These are phyloP conservation scores for Abortiporus biennis DNA, from an alignment of 1,284 basidiomycete genomes.

Conservation along the genomic window DNA sequence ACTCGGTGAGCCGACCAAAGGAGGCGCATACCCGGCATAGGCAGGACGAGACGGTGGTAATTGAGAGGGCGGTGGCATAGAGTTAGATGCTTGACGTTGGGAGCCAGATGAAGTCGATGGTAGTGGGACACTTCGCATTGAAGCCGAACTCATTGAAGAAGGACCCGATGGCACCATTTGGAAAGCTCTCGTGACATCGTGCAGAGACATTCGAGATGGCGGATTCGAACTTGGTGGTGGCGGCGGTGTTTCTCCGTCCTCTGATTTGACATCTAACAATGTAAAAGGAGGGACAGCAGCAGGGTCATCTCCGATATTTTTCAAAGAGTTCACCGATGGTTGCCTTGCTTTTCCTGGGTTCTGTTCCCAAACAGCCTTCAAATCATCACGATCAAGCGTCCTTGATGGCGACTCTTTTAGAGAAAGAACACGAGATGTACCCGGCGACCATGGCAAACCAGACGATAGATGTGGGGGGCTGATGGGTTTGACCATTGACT, in stretches of 20 bases:
- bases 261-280: constrained; percentile 74
- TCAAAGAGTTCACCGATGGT: constrained; percentile 68
- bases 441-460: constrained; percentile 47
- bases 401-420: constrained; percentile 61
- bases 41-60: constrained; percentile 41
- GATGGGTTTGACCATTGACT: constrained; percentile 24
- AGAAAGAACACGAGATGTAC: constrained; percentile 45
- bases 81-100: constrained; percentile 27
- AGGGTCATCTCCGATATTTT: constrained; percentile 73
- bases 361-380: constrained; percentile 82
- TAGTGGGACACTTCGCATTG: constrained; percentile 42
- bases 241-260: constrained; percentile 73
- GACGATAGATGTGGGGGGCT: constrained; percentile 44
- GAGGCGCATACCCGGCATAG: constrained; percentile 55
- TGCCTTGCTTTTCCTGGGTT: constrained; percentile 57
- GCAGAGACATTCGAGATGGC: constrained; percentile 69
- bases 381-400: constrained; percentile 68
- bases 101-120: constrained; percentile 34
- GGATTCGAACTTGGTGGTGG: constrained; percentile 52
- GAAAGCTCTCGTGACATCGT: constrained; percentile 77
- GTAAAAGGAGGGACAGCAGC: constrained; percentile 63
- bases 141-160: constrained; percentile 35
- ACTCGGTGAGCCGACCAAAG: constrained; percentile 62
- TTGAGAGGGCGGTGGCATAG: constrained; percentile 31
- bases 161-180: constrained; percentile 71